These are phyloP conservation scores for Sinapis alba DNA, from an alignment of 441 rosid species.

Conservation along the genomic window DNA sequence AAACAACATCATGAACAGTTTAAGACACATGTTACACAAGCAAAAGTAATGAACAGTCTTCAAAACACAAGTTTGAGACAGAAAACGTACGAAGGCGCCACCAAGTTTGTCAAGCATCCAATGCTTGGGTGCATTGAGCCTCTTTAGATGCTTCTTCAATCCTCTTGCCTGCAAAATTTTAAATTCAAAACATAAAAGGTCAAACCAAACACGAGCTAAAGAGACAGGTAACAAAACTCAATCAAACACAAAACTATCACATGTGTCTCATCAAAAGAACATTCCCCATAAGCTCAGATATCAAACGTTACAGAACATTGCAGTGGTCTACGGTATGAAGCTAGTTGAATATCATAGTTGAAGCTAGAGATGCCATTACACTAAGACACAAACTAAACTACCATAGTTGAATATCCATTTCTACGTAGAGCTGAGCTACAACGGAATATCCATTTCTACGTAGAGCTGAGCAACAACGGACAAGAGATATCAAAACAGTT, in stretches of 20 bases:
- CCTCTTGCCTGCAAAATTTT: slow-evolving; percentile 47
- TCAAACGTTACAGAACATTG: neutral
- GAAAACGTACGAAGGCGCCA: slow-evolving; percentile 55
- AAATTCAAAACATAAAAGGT: neutral
- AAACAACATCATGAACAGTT: neutral
- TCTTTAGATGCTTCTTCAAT: slow-evolving; percentile 62
- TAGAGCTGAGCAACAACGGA: neutral
- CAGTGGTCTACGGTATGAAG: neutral
- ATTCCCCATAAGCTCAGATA: neutral
- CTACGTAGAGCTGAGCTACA: neutral
- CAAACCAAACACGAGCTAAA: neutral
- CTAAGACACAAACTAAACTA: neutral
- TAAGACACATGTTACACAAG: neutral
- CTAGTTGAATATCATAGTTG: too few relatives aligned
- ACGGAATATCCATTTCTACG: neutral
- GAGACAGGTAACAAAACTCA: slow-evolving; percentile 34
- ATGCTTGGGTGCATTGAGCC: slow-evolving; percentile 68
- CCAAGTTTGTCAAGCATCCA: slow-evolving; percentile 76
- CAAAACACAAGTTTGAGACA: slow-evolving; percentile 14
- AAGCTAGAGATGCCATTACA: neutral
- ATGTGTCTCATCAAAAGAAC: neutral
- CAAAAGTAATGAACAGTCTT: neutral
- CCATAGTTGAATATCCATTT: neutral
- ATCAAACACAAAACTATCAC: slow-evolving; percentile 26
- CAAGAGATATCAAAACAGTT: neutral